phyloP scores from a whole-genome alignment of 805 yeast genomes.

The Debaryomyces castellii region DNA sequence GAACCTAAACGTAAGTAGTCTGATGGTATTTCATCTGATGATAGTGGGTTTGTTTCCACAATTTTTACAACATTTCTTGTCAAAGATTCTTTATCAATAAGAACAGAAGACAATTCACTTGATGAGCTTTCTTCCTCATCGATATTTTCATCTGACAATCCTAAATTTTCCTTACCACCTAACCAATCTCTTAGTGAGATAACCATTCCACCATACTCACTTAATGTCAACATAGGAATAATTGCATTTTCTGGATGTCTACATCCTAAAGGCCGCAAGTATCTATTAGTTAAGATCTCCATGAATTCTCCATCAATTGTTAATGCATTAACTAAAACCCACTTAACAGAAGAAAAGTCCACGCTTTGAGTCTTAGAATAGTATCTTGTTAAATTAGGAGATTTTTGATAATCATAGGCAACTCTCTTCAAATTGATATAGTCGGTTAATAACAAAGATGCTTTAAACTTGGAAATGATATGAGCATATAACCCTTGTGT shows the following conservation, averaged over 20 bases:
- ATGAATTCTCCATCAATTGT: slow-evolving; percentile 93
- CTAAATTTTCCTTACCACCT: slow-evolving; percentile 64
- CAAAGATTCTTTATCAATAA: slow-evolving; percentile 71
- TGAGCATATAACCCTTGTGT: slow-evolving; percentile 87
- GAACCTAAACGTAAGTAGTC: slow-evolving; percentile 71
- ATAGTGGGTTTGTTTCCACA: slow-evolving; percentile 58
- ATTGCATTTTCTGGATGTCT: slow-evolving; percentile 70
- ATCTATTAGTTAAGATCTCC: slow-evolving; percentile 83
- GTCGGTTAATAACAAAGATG: slow-evolving; percentile 77
- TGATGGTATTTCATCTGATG: slow-evolving; percentile 43
- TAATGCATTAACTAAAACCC: slow-evolving; percentile 87
- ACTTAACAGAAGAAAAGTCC: slow-evolving; percentile 74
- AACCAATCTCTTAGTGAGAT: slow-evolving; percentile 91
- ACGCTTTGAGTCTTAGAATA: slow-evolving; percentile 73
- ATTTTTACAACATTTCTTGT: slow-evolving; percentile 71
- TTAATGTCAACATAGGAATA: slow-evolving; percentile 83
- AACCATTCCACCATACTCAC: slow-evolving; percentile 96
- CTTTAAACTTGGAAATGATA: slow-evolving; percentile 66
- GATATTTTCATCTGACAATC: slow-evolving; percentile 39
- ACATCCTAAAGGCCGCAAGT: slow-evolving; percentile 90
- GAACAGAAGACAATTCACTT: slow-evolving; percentile 58
- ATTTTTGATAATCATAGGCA: slow-evolving; percentile 86
- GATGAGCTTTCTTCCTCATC: slow-evolving; percentile 22
- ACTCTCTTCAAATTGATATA: slow-evolving; percentile 87
- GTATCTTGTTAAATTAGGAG: slow-evolving; percentile 81